Base-by-base conservation (phyloP, 768 basidiomycete species). In the Tylopilus sp. region DNA sequence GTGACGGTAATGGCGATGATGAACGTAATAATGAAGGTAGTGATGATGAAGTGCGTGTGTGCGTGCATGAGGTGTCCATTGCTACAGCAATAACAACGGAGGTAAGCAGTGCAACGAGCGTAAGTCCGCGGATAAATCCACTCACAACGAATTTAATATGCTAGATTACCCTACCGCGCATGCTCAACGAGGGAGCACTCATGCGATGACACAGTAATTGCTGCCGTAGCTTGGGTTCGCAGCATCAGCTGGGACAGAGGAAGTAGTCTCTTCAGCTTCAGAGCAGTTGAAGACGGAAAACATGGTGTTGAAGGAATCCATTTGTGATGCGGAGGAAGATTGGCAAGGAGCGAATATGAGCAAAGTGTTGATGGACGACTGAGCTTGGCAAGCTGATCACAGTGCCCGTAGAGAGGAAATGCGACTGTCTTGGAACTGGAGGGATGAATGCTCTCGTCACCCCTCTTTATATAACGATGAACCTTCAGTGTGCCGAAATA, bases 131-230 rank as follows among this genome's bases (percentile, higher is more conserved):
- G 25, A 35, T 3, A 18, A 9, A 6, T 44, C 2, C 44, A 55
- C 64, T 64, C 55, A 65, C 64, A 57, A 66, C 54, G 48, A 58
- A 57, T 20, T 44, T 36, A 31, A 45, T 55, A 23, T 55, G 40
- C 17, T 21, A 35, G 33, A 15, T 35, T 35, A 35, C 33, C 22
- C 26, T 44, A 22, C 28, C 20, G 50, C 25, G 11, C n/a, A 46
- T 20, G 26, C 28, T 33, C 41, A 17, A 36, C 21, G 20, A 30
- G 8, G 10, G 26, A 10, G 28, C n/a, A 1, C 43, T 65, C 49
- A 65, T 53, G 55, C 51, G 33, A 65, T 39, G n/a, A 66, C 51
- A 44, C 64, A 65, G 43, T 50, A 53, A 15, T 10, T 35, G 17
- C 10, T 13, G 47, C 31, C 40, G 11, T 40, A 40, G 36, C 52